These are phyloP conservation scores for Stropharia rugosoannulata DNA, from an alignment of 768 basidiomycete species.

Conservation along the genomic window DNA sequence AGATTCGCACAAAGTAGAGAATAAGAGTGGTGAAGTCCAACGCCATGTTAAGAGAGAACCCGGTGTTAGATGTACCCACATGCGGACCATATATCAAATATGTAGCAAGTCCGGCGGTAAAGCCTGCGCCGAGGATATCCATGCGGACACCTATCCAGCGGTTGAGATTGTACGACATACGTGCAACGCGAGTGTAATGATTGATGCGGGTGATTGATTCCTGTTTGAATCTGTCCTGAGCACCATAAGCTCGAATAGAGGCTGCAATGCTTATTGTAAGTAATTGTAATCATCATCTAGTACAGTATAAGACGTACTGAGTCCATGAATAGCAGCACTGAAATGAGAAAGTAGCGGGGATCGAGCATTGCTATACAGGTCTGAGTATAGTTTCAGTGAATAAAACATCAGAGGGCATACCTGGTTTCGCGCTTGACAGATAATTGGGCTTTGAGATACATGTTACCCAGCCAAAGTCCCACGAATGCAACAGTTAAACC, in stretches of 20 bases:
- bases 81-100: constrained; percentile 49
- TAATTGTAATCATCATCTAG: not conserved
- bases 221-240: constrained; percentile 44
- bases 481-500: constrained; percentile 38
- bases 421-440: constrained; percentile 41
- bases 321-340: constrained; percentile 46
- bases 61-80: constrained; percentile 39
- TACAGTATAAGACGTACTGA: constrained; percentile 30
- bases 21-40: constrained; percentile 56
- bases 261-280: not conserved
- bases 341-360: constrained; percentile 18
- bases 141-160: constrained; percentile 48
- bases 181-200: constrained; percentile 41
- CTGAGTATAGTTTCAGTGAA: not conserved
- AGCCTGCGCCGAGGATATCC: constrained; percentile 54
- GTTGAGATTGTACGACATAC: constrained; percentile 49
- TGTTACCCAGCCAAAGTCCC: constrained; percentile 39
- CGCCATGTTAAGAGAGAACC: constrained; percentile 58
- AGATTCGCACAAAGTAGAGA: constrained; percentile 42
- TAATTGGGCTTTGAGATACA: constrained; percentile 43
- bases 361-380: constrained; percentile 14
- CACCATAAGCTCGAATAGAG: constrained; percentile 48
- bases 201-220: constrained; percentile 51
- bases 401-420: not conserved
- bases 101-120: constrained; percentile 50